A percentile compares a stretch with the other conserved stretches of the same genome.
These are phyloP conservation scores for Saccharata proteae DNA, from an alignment of 2,329 filamentous ascomycete genomes.

Conservation along the genomic window DNA sequence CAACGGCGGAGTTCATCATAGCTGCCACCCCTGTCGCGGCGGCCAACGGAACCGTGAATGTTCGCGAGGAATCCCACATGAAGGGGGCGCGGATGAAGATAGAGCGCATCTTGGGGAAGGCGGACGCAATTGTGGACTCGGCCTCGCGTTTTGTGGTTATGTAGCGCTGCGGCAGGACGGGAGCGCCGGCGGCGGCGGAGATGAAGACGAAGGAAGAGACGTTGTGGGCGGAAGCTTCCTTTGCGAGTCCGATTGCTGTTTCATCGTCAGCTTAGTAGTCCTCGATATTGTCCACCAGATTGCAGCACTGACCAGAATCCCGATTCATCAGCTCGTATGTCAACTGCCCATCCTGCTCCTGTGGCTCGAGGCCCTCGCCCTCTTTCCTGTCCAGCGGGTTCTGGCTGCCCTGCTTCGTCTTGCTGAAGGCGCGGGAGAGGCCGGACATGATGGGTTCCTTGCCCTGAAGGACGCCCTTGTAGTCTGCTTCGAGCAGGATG, in stretches of 20 bases:
- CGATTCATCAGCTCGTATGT: slow-evolving; percentile 98
- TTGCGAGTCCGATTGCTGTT: slow-evolving; percentile 69
- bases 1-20: slow-evolving; percentile 64
- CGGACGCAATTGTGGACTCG: slow-evolving; percentile 59
- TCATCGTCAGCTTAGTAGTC: no score
- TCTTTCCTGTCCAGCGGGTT: slow-evolving; percentile 57
- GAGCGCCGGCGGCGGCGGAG: slow-evolving; percentile 75
- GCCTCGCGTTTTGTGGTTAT: slow-evolving; percentile 87
- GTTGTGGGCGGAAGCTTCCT: slow-evolving; percentile 54
- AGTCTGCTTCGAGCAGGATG: slow-evolving; percentile 92
- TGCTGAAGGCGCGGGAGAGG: slow-evolving; percentile 64
- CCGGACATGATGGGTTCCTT: slow-evolving; percentile 71
- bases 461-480: slow-evolving; percentile 82
- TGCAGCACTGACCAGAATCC: slow-evolving; percentile 44
- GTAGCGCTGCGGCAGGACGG: slow-evolving; percentile 73
- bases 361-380: slow-evolving; percentile 47
- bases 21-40: slow-evolving; percentile 62
- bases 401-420: slow-evolving; percentile 46
- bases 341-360: slow-evolving; percentile 60
- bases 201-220: slow-evolving; percentile 72
- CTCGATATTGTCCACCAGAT: no score
- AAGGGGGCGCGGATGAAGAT: slow-evolving; percentile 80
- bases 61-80: slow-evolving; percentile 73
- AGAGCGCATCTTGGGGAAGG: slow-evolving; percentile 63
- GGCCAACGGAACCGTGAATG: slow-evolving; percentile 75